Evolutionary conservation across 495 filamentous ascomycete species (phyloP).

Genomic region (Hypoxylon fuscum): DNA sequence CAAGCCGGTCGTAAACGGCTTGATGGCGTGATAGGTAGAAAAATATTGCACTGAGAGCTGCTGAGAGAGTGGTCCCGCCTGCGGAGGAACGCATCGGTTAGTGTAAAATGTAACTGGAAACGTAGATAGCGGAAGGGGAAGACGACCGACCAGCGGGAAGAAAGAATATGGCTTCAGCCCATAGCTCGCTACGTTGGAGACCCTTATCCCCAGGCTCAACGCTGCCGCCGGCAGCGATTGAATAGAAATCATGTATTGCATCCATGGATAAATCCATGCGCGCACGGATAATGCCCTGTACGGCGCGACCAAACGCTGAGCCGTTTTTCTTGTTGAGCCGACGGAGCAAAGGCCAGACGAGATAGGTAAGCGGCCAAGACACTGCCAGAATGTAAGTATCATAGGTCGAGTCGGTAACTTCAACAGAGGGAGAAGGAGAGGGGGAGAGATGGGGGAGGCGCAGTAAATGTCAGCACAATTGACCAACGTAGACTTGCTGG

Average conservation of each 20-base stretch:
- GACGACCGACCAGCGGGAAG: slow-evolving; percentile 7
- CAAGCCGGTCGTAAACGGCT: slow-evolving; percentile 48
- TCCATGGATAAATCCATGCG: background rate
- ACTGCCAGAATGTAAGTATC: background rate
- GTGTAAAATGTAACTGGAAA: no score
- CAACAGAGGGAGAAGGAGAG: no score
- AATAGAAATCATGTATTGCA: background rate
- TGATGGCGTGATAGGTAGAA: slow-evolving; percentile 64
- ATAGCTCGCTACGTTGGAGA: background rate
- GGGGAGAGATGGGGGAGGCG: no score
- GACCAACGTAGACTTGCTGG: no score
- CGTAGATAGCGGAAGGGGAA: no score
- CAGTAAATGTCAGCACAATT: no score
- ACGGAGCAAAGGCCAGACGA: background rate
- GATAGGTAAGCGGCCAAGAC: background rate
- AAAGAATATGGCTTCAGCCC: slow-evolving; percentile 1
- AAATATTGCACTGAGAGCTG: slow-evolving; percentile 56
- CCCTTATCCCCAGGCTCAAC: background rate
- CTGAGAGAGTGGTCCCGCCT: slow-evolving; percentile 59
- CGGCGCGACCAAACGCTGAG: background rate
- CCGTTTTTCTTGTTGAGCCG: slow-evolving; percentile 1
- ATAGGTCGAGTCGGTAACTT: no score
- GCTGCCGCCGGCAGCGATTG: background rate
- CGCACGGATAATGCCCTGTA: background rate
- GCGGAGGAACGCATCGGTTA: background rate